Percentiles rank a stretch among this genome's conserved stretches.
These are phyloP conservation scores for Antarctomyces pellizariae DNA, from an alignment of 495 filamentous ascomycete species.

Conservation along the genomic window DNA sequence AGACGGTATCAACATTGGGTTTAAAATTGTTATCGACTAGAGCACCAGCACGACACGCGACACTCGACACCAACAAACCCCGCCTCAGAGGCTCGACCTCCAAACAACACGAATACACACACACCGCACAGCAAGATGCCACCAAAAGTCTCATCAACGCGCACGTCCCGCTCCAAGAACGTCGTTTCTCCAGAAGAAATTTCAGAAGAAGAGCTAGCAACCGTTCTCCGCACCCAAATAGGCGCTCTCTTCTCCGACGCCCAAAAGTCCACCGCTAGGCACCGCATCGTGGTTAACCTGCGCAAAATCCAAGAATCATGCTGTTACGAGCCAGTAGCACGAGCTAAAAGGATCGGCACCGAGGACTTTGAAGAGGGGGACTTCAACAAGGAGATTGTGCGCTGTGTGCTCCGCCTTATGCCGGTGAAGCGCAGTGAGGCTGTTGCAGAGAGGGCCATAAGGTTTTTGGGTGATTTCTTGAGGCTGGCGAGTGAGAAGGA, in stretches of 20 bases:
- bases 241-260: slow-evolving; percentile 67
- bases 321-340: slow-evolving; percentile 45
- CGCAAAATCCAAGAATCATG: slow-evolving; percentile 76
- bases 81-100: too few species aligned
- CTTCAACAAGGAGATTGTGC: slow-evolving; percentile 64
- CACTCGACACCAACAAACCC: too few species aligned
- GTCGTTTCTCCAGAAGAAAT: slow-evolving; percentile 36
- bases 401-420: slow-evolving; percentile 63
- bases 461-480: slow-evolving; percentile 71
- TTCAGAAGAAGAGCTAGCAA: slow-evolving; percentile 49
- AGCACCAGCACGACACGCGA: too few species aligned
- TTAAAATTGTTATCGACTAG: too few species aligned
- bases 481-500: slow-evolving; percentile 67
- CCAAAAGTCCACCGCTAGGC: slow-evolving; percentile 66
- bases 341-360: slow-evolving; percentile 19
- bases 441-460: slow-evolving; percentile 63
- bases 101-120: too few species aligned
- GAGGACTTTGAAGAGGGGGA: slow-evolving; percentile 55
- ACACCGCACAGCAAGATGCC: too few species aligned
- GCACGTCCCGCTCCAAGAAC: too few species aligned
- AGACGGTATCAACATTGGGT: too few species aligned
- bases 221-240: slow-evolving; percentile 49
- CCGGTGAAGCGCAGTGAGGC: slow-evolving; percentile 79
- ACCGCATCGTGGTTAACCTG: slow-evolving; percentile 60
- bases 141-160: too few species aligned